Conservation (phyloP, 768 basidiomycete genomes). For the Neoboletus magnificus region DNA sequence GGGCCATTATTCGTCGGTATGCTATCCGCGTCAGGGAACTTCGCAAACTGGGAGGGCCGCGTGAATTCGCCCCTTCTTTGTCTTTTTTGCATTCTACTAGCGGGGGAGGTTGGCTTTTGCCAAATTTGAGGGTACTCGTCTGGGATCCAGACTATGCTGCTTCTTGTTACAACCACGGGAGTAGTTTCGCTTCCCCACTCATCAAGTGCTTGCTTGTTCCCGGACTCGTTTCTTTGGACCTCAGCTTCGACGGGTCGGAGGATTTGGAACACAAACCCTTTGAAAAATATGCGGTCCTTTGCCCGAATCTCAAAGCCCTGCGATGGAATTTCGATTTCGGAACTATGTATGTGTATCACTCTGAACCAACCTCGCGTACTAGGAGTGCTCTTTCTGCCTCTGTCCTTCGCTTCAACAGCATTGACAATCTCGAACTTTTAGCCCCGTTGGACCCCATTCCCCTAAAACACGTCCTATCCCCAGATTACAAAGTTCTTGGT, state of each 20-base stretch:
- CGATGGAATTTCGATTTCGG: neutral
- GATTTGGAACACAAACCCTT: neutral
- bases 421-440: neutral
- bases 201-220: neutral
- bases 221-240: neutral
- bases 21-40: no score
- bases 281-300: neutral
- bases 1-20: no score
- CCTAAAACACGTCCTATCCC: no score
- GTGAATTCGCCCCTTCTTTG: no score
- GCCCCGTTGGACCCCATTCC: neutral
- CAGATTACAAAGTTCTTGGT: no score
- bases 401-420: neutral
- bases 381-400: neutral
- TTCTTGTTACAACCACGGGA: neutral
- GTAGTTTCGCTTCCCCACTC: no score
- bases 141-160: no score
- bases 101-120: no score
- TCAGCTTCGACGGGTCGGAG: neutral
- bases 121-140: no score
- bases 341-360: no score
- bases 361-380: neutral
- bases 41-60: no score
- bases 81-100: no score
- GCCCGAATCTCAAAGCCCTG: neutral